A percentile compares a stretch with the other conserved stretches of the same genome.
Conservation (phyloP, 345 rosid genomes). For the Limnanthes douglasii region DNA sequence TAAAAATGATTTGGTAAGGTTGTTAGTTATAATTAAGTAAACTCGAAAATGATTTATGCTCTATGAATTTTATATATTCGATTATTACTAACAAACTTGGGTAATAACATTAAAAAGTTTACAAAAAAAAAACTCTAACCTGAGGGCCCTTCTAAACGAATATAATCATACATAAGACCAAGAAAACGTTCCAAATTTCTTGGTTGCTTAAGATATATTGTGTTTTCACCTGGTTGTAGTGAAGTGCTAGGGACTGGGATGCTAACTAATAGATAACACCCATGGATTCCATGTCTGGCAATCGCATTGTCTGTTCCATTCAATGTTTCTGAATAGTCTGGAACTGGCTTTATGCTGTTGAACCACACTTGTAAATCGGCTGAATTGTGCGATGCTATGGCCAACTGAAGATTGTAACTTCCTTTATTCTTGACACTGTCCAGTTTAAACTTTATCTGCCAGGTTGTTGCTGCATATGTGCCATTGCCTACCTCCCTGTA, state of each 20-base stretch:
- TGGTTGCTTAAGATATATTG: conserved; percentile 48
- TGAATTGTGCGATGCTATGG: conserved; percentile 52
- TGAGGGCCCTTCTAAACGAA: conserved; percentile 55
- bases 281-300: conserved; percentile 85
- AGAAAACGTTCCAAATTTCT: conserved; percentile 20
- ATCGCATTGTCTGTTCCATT: conserved; percentile 69
- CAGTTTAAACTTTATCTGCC: conserved; percentile 52
- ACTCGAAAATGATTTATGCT: no score
- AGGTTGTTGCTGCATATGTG: conserved; percentile 37
- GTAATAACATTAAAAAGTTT: no score
- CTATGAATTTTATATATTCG: no score
- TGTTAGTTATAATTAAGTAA: no score
- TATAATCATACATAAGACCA: conserved; percentile 79
- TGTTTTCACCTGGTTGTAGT: conserved; percentile 30
- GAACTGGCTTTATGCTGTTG: conserved; percentile 16
- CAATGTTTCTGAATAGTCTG: conserved; percentile 30
- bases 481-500: conserved; percentile 30
- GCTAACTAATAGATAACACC: conserved; percentile 49
- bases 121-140: no score
- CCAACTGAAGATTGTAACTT: conserved; percentile 46
- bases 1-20: no score
- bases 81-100: no score
- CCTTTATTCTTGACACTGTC: conserved; percentile 13
- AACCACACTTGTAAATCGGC: conserved; percentile 53
- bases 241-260: conserved; percentile 21